Percentiles rank a stretch among this genome's conserved stretches.
These are phyloP conservation scores for Firmiana major DNA, from an alignment of 345 rosid genomes.

Conservation along the genomic window DNA sequence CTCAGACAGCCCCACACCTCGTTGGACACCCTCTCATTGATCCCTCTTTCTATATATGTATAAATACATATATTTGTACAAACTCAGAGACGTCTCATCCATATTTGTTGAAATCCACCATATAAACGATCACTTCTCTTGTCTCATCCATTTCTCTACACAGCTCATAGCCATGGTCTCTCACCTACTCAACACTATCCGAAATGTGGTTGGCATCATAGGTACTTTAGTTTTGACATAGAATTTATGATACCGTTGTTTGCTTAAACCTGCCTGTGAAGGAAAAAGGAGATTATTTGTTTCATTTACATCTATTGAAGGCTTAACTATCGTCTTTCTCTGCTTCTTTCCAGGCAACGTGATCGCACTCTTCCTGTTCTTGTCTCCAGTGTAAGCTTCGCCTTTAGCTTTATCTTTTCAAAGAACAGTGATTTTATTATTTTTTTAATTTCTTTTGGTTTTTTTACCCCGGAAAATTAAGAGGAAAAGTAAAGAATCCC, in stretches of 20 bases:
- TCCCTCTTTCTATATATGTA: background rate
- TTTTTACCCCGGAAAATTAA: background rate
- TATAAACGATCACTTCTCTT: background rate
- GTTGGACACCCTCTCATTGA: background rate
- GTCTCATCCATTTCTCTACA: background rate
- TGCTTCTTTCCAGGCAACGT: constrained; percentile 55
- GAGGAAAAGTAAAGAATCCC: background rate
- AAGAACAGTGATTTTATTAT: background rate
- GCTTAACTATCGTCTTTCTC: constrained; percentile 1
- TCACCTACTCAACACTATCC: constrained; percentile 25
- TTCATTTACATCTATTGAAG: background rate
- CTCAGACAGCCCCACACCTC: constrained; percentile 13
- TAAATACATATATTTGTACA: background rate
- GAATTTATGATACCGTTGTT: background rate
- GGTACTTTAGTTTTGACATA: constrained; percentile 33
- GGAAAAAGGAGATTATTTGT: background rate
- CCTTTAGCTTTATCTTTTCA: background rate
- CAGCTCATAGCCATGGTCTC: constrained; percentile 44
- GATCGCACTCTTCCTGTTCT: constrained; percentile 67
- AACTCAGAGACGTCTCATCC: background rate
- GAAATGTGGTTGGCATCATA: constrained; percentile 57
- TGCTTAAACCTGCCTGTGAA: background rate
- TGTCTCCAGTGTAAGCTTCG: constrained; percentile 74
- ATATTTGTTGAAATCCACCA: background rate
- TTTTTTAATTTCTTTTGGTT: background rate